A percentile compares a stretch with the other conserved stretches of the same genome.
These are phyloP conservation scores for Pseudonitzschia pungens DNA, from an alignment of 108 stramenopile species.

Conservation along the genomic window DNA sequence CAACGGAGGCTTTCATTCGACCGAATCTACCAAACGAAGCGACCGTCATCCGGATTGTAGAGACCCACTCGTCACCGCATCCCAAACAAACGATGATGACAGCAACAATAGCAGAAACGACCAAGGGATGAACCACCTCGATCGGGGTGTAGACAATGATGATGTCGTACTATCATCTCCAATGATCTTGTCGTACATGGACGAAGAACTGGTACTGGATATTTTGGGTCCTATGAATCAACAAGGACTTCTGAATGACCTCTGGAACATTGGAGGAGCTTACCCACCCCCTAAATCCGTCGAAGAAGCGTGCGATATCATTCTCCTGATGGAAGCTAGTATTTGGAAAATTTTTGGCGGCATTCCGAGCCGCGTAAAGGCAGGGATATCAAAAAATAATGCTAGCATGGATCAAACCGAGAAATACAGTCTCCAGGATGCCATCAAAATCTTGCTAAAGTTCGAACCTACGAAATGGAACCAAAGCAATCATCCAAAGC, in stretches of 20 bases:
- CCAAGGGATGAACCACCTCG: background rate
- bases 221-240: background rate
- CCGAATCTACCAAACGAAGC: background rate
- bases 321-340: conserved; percentile 16
- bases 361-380: background rate
- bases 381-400: background rate
- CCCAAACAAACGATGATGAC: background rate
- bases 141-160: background rate
- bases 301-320: background rate
- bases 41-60: background rate
- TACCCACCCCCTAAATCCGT: conserved; percentile 10
- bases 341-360: conserved; percentile 17
- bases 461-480: background rate
- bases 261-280: background rate
- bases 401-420: background rate
- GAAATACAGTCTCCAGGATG: conserved; percentile 4
- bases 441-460: conserved; percentile 4
- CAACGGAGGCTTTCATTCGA: background rate
- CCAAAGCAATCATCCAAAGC: too few relatives aligned
- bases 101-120: background rate
- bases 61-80: background rate
- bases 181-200: background rate
- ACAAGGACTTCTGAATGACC: background rate
- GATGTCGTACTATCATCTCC: conserved; percentile 7
- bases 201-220: background rate